These are phyloP conservation scores for Nitzschia sp. DNA, from an alignment of 108 stramenopile species.

Conservation along the genomic window DNA sequence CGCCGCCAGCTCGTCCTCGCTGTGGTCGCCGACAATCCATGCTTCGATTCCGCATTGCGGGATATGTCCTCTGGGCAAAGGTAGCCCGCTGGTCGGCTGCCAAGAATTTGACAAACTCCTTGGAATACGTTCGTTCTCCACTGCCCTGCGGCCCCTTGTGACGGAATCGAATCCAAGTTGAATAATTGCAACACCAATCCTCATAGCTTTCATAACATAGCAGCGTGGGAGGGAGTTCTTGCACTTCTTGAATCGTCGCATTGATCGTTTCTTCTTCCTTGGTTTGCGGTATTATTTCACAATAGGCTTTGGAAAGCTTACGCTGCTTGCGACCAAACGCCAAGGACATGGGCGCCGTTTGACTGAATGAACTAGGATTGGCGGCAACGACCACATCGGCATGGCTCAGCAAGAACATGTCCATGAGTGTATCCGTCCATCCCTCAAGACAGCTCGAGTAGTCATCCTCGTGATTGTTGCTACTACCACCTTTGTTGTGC, in stretches of 20 bases:
- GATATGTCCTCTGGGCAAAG: slow-evolving; percentile 7
- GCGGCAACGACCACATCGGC: slow-evolving; percentile 57
- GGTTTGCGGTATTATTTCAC: slow-evolving; percentile 17
- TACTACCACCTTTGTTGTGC: slow-evolving; percentile 21
- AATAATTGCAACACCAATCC: slow-evolving; percentile 34
- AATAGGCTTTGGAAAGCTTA: neutral
- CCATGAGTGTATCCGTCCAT: slow-evolving; percentile 46
- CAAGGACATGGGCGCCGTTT: slow-evolving; percentile 54
- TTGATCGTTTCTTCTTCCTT: neutral
- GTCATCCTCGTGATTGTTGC: neutral
- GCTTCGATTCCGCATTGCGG: slow-evolving; percentile 14
- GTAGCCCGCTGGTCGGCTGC: no score
- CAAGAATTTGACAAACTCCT: slow-evolving; percentile 28
- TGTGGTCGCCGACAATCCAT: slow-evolving; percentile 13
- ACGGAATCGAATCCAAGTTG: slow-evolving; percentile 26
- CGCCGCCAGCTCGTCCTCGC: slow-evolving; percentile 27
- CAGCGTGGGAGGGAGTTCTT: slow-evolving; percentile 3
- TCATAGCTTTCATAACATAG: slow-evolving; percentile 20
- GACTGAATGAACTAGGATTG: slow-evolving; percentile 41
- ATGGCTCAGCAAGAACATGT: slow-evolving; percentile 45
- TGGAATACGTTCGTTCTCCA: neutral
- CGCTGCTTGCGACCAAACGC: slow-evolving; percentile 19
- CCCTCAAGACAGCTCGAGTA: slow-evolving; percentile 25
- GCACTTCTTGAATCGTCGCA: neutral
- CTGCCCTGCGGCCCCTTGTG: slow-evolving; percentile 5